phyloP scores from a whole-genome alignment of 805 yeast genomes.

The Yarrowia yakushimensis region DNA sequence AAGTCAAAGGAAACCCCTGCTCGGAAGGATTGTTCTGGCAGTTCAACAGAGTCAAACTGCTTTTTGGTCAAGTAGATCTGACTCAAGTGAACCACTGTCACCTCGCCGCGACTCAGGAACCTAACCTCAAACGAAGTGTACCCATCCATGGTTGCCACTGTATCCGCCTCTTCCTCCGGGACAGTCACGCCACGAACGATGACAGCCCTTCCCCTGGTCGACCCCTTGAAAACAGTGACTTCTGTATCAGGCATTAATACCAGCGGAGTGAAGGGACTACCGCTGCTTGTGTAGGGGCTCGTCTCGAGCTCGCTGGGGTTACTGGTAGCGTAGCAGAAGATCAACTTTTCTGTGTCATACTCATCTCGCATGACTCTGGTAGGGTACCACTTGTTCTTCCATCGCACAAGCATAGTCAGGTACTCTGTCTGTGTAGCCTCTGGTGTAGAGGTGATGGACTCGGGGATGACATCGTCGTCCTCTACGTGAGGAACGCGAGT shows the following conservation, averaged over 20 bases:
- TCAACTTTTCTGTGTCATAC: not conserved
- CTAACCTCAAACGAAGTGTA: not conserved
- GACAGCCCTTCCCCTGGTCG: not conserved
- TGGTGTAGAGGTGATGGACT: constrained; percentile 1
- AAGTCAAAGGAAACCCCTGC: not conserved
- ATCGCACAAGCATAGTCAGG: not conserved
- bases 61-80: not conserved
- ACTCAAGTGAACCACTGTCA: not conserved
- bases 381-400: not conserved
- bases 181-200: not conserved
- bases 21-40: not conserved
- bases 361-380: not conserved
- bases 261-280: not conserved
- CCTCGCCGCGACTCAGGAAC: not conserved
- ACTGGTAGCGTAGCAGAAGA: not conserved
- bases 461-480: not conserved
- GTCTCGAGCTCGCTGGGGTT: not conserved
- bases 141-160: constrained; percentile 4
- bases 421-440: not conserved
- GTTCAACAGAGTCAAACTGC: not conserved
- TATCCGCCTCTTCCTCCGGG: not conserved
- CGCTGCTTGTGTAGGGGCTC: not conserved
- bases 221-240: not conserved
- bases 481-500: not conserved
- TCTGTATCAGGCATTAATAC: not conserved